Conservation (phyloP, 768 basidiomycete species). For the Rubroboletus satanas region DNA sequence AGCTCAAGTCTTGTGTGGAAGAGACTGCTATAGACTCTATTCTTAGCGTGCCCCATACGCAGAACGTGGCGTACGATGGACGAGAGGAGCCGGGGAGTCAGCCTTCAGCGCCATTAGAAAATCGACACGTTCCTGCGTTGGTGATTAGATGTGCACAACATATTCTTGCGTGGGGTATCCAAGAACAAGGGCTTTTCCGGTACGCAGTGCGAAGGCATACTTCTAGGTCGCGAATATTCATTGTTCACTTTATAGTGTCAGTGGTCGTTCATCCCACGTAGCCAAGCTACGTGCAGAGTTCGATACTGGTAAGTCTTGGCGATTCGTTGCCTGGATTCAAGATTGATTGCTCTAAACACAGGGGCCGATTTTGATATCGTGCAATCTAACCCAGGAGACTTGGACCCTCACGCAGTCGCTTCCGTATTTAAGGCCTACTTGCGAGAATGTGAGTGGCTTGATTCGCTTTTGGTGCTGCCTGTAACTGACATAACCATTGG, state of each 20-base stretch:
- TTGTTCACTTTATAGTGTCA: constrained; percentile 51
- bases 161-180: constrained; percentile 74
- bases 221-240: neutral
- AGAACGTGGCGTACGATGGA: neutral
- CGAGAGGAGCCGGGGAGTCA: constrained; percentile 11
- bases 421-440: constrained; percentile 91
- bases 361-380: constrained; percentile 86
- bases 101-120: constrained; percentile 38
- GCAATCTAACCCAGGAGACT: constrained; percentile 73
- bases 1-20: constrained; percentile 49
- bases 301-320: constrained; percentile 56
- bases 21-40: constrained; percentile 50
- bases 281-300: constrained; percentile 73
- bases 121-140: constrained; percentile 62
- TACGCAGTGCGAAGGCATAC: constrained; percentile 33
- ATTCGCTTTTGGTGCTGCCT: neutral
- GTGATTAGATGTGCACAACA: constrained; percentile 83
- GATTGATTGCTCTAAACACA: constrained; percentile 26
- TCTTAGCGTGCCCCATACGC: constrained; percentile 4
- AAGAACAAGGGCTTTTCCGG: constrained; percentile 87
- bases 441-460: constrained; percentile 71
- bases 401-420: constrained; percentile 93
- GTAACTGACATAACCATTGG: constrained; percentile 9
- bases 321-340: neutral
- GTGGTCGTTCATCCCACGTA: constrained; percentile 79